A percentile compares a stretch with the other conserved stretches of the same genome.
Evolutionary conservation across 495 filamentous ascomycete species (phyloP).

Genomic region (Entonaema liquescens): DNA sequence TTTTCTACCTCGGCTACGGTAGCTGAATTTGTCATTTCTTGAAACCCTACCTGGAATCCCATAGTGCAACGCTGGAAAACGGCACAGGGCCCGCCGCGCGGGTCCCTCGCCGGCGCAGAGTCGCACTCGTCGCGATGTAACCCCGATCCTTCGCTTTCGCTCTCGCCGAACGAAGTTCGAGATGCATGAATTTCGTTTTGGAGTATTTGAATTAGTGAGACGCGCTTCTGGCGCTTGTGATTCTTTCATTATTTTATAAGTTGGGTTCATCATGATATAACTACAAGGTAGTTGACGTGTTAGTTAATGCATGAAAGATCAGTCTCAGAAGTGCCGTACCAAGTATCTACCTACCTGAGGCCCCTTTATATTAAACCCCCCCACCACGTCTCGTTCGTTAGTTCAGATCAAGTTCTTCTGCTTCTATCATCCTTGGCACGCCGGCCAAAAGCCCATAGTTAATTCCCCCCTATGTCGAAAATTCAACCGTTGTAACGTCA

Average conservation of each 20-base stretch:
- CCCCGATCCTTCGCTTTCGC: constrained; percentile 13
- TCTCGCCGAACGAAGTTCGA: background rate
- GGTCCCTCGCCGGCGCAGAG: background rate
- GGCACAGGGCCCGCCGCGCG: background rate
- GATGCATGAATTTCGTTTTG: background rate
- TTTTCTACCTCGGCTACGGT: background rate
- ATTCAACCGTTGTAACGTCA: background rate
- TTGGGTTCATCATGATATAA: background rate
- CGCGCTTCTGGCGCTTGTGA: background rate
- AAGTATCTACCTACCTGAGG: background rate
- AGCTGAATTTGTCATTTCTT: constrained; percentile 6
- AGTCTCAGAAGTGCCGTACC: background rate
- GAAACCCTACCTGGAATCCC: constrained; percentile 17
- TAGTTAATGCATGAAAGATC: background rate
- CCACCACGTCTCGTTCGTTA: background rate
- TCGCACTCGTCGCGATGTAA: background rate
- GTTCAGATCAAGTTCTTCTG: background rate
- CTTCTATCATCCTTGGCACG: background rate
- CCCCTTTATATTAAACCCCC: background rate
- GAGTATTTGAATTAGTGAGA: background rate
- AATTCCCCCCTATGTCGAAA: background rate
- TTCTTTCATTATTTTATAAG: background rate
- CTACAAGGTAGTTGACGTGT: background rate
- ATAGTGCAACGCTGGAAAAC: constrained; percentile 7
- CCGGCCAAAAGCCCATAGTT: background rate